Conservation (phyloP, 192 early-diverging fungal genomes). For the Gryganskiella cystojenkinii region DNA sequence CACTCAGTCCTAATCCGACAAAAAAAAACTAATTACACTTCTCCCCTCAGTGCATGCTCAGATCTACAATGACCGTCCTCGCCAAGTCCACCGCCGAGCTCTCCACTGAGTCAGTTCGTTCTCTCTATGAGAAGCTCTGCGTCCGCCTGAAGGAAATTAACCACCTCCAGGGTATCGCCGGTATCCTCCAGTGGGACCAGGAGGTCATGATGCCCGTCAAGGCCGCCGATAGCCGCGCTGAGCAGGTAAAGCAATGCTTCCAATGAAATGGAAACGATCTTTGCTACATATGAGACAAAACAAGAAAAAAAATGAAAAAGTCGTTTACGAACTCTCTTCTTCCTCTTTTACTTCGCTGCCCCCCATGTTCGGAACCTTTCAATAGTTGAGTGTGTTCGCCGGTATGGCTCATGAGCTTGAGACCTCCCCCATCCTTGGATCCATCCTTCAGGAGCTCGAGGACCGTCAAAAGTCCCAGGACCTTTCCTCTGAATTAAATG, state of each 20-base stretch:
- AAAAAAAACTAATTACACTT: not conserved
- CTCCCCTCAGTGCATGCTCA: slow-evolving; percentile 34
- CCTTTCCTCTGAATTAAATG: slow-evolving; percentile 28
- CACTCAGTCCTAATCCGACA: not conserved
- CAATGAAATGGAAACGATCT: no score
- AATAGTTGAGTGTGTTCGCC: slow-evolving; percentile 32
- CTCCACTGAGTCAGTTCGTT: slow-evolving; percentile 40
- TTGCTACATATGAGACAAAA: no score
- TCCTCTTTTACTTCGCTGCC: not conserved
- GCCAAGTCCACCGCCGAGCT: slow-evolving; percentile 40
- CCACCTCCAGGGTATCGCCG: slow-evolving; percentile 23
- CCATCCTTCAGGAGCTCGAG: slow-evolving; percentile 40
- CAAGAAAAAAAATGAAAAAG: no score
- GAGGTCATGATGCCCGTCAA: slow-evolving; percentile 57
- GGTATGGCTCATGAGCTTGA: slow-evolving; percentile 37
- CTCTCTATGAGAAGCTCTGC: slow-evolving; percentile 38
- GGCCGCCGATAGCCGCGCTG: slow-evolving; percentile 29
- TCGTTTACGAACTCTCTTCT: not conserved
- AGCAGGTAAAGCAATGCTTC: no score
- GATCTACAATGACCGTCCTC: slow-evolving; percentile 51
- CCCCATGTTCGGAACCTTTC: not conserved
- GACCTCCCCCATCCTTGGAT: slow-evolving; percentile 40
- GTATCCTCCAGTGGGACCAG: slow-evolving; percentile 51
- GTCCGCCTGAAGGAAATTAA: slow-evolving; percentile 32
- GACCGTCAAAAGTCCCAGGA: slow-evolving; percentile 21